A percentile compares a stretch with the other conserved stretches of the same genome.
These are phyloP conservation scores for Boletus reticuloceps DNA, from an alignment of 768 basidiomycete species.

Conservation along the genomic window DNA sequence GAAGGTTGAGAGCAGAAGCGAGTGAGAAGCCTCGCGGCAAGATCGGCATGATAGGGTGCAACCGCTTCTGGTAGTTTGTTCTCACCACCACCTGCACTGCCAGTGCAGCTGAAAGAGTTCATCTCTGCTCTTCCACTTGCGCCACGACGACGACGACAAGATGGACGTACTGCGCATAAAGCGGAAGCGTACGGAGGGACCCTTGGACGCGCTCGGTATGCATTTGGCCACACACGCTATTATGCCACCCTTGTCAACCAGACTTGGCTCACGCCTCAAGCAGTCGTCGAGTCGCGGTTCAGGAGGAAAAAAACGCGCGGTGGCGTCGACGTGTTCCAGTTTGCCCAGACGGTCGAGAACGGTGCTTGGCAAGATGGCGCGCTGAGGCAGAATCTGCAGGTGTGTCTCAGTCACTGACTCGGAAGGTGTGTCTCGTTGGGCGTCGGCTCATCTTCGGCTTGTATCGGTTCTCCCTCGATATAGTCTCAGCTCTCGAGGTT, in stretches of 20 bases:
- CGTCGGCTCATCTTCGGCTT: neutral
- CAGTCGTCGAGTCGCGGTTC: constrained; percentile 62
- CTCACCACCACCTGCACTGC: too few relatives aligned
- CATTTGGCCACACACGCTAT: constrained; percentile 9
- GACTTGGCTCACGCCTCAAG: constrained; percentile 9
- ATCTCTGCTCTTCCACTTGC: neutral
- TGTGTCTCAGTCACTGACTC: constrained; percentile 29
- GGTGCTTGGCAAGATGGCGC: constrained; percentile 64
- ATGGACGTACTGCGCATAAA: constrained; percentile 62
- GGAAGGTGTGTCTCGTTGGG: neutral
- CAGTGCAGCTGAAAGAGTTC: neutral
- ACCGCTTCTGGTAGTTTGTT: too few relatives aligned
- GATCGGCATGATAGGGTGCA: too few relatives aligned
- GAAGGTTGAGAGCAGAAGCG: too few relatives aligned
- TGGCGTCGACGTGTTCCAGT: constrained; percentile 66
- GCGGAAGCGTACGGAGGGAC: constrained; percentile 78
- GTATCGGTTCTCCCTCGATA: neutral
- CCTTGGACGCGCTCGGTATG: constrained; percentile 76
- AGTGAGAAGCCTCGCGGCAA: too few relatives aligned
- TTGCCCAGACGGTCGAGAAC: constrained; percentile 75
- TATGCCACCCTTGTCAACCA: constrained; percentile 11
- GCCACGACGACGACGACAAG: neutral
- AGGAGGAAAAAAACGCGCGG: constrained; percentile 61
- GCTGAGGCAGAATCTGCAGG: constrained; percentile 60
- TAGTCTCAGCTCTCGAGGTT: constrained; percentile 60